Base-by-base conservation (phyloP, 2,329 filamentous ascomycete species). In the Epichloe gansuensis region DNA sequence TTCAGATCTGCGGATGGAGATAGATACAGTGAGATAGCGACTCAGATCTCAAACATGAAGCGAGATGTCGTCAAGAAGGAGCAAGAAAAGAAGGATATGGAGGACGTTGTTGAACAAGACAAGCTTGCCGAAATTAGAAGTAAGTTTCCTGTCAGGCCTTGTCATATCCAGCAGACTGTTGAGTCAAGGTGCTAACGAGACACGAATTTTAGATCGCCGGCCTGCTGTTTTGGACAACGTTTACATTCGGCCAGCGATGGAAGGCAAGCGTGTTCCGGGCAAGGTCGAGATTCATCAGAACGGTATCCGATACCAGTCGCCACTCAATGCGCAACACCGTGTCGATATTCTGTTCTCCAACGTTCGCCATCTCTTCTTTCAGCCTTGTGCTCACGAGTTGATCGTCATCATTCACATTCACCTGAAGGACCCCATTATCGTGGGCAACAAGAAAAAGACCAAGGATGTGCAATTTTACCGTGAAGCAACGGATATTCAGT, bases 61-160 rank as follows among this genome's bases (percentile, higher is more conserved):
- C 95, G 93, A 66, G 88, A 91, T 60, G 83, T 88, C 5, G 81
- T 88, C 43, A 91, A 95, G 69, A 87, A 89, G 61, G 93, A 98
- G 69, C 91, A 96, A 63, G 91, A 96, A 70, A 96, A 97, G 81
- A 98, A 98, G 73, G 91, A 98, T 61, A 86, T 98, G 86, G 93
- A 98, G 67, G 93, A 98, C 69, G 93, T 98, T 23, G 91, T 98
- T 5, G 93, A 97, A 70, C 93, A 98, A 69, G 93, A 98, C 67
- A 98, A 98, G 74, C 81, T 98, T 50, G 76, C 94, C 60, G 91
- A 96, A 65, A 91, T 97, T 60, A 80, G 93, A 75, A 95, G 87
- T 89, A 75, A 74, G 83, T 57, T 12, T 49, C 15, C 17, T 17
- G 23, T 5, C 35, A 39, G 17, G 44, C n/a, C 5, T n/a, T 11